A percentile compares a stretch with the other conserved stretches of the same genome.
These are phyloP conservation scores for Lactarius hatsudake DNA, from an alignment of 768 basidiomycete species.

Conservation along the genomic window DNA sequence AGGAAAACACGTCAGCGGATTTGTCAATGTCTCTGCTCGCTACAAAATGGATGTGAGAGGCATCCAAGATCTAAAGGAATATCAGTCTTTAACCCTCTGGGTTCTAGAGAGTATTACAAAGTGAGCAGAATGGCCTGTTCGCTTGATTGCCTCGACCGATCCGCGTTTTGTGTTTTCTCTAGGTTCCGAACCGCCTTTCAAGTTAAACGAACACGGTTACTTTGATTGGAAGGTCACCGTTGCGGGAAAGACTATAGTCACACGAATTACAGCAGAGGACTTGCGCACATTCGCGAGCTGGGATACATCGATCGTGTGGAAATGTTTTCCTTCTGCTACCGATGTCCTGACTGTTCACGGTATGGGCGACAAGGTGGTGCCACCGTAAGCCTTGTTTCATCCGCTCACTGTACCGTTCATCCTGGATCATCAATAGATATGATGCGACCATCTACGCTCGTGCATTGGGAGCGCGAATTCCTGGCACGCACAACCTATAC, in stretches of 20 bases:
- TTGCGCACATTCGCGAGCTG: slow-evolving; percentile 59
- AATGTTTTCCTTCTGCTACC: slow-evolving; percentile 55
- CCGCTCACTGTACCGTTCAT: neutral
- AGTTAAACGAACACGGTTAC: slow-evolving; percentile 47
- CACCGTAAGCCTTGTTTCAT: slow-evolving; percentile 48
- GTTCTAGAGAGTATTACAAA: slow-evolving; percentile 20
- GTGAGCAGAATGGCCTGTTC: slow-evolving; percentile 5
- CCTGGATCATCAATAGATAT: slow-evolving; percentile 43
- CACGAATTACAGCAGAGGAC: slow-evolving; percentile 56
- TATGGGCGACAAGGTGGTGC: slow-evolving; percentile 63
- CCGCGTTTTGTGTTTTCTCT: neutral
- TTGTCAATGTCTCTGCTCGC: slow-evolving; percentile 73
- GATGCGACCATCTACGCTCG: slow-evolving; percentile 70
- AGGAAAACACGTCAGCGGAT: slow-evolving; percentile 53
- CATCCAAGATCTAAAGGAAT: neutral
- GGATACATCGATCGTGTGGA: slow-evolving; percentile 68
- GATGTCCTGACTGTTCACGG: slow-evolving; percentile 81
- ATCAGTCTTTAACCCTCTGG: neutral
- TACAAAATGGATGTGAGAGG: slow-evolving; percentile 73
- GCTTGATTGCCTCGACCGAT: neutral
- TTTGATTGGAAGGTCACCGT: slow-evolving; percentile 62
- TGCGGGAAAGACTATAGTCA: slow-evolving; percentile 56
- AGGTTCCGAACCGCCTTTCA: neutral
- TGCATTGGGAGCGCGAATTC: slow-evolving; percentile 51
- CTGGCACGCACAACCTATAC: slow-evolving; percentile 70